Base-by-base conservation (phyloP, 2,329 filamentous ascomycete genomes). In the Leptographium lundbergii region DNA sequence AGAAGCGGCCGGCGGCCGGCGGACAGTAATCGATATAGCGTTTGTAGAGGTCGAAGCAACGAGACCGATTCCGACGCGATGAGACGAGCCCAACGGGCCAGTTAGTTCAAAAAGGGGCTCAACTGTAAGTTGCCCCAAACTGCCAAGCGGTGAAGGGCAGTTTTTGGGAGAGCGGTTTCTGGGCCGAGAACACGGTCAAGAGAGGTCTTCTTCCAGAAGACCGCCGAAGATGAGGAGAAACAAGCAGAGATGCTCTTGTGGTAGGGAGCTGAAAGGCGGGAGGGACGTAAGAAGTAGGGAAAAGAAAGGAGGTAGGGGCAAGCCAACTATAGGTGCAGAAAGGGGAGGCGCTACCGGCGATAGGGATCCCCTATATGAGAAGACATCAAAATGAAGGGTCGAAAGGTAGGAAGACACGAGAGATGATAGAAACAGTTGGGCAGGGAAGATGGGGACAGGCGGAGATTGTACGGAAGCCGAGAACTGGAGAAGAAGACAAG, bases 1-100 rank as follows among this genome's bases (percentile, higher is more conserved):
- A 47, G 72, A 72, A 56, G 57, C 62, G 63, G 64, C 66, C 62
- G 60, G 34, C 59, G 62, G 60, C 61, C 61, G 60, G 53, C 50
- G 39, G 36, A 4, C 13, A 14, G 47, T 9, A 54, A 42, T 27
- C 32, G 57, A 24, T 54, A 50, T 54, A 22, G 42, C 32, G 56
- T 32, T 47, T 29, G 57, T 32, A 47, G 27, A n/a, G 54, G 51
- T 42, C 24, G 57, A 47, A 22, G 32, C 14, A 4, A 14, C n/a
- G 10, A 14, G 17, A 14, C 25, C 47, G 19, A 57, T 11, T 27
- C 13, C 32, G 56, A 42, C 29, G 36, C 32, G 25, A 32, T 25
- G 52, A 36, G 32, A 22, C 14, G 32, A 47, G 54, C 54, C 54
- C 54, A 48, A 48, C 22, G 39, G 34, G 54, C 51, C 51, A 54